Conservation (phyloP, 345 rosid genomes). For the Murraya koenigii region DNA sequence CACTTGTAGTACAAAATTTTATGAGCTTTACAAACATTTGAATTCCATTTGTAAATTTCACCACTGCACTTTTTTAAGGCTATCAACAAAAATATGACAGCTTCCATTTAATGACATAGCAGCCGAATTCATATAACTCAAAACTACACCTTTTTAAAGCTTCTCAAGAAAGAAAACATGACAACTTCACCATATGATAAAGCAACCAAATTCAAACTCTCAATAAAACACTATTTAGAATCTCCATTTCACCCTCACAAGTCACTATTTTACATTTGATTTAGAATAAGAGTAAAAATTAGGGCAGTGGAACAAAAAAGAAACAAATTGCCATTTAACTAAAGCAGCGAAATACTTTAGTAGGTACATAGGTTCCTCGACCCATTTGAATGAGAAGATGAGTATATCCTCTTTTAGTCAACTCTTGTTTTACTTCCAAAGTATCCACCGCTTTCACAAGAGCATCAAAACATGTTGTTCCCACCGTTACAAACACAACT, state of each 20-base stretch:
- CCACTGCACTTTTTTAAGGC: background rate
- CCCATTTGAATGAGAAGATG: conserved; percentile 89
- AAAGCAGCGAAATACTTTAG: conserved; percentile 40
- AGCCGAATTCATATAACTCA: too few species aligned
- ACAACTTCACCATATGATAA: background rate
- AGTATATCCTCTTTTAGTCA: conserved; percentile 63
- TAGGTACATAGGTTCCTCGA: conserved; percentile 64
- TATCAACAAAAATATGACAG: too few species aligned
- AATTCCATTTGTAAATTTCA: background rate
- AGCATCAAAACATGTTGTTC: conserved; percentile 85
- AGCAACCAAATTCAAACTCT: background rate
- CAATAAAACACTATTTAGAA: background rate
- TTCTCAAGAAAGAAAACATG: background rate
- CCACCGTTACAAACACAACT: conserved; percentile 79
- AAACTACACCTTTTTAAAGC: background rate
- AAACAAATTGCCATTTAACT: background rate
- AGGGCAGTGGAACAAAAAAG: background rate
- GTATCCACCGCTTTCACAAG: conserved; percentile 63
- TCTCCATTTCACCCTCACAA: background rate
- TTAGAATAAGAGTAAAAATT: background rate
- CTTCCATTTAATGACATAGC: too few species aligned
- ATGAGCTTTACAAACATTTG: background rate
- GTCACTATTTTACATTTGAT: background rate
- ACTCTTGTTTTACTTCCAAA: conserved; percentile 50
- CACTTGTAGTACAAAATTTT: too few species aligned